phyloP scores from a whole-genome alignment of 2,329 filamentous ascomycete species.

The Fusarium floridanum region DNA sequence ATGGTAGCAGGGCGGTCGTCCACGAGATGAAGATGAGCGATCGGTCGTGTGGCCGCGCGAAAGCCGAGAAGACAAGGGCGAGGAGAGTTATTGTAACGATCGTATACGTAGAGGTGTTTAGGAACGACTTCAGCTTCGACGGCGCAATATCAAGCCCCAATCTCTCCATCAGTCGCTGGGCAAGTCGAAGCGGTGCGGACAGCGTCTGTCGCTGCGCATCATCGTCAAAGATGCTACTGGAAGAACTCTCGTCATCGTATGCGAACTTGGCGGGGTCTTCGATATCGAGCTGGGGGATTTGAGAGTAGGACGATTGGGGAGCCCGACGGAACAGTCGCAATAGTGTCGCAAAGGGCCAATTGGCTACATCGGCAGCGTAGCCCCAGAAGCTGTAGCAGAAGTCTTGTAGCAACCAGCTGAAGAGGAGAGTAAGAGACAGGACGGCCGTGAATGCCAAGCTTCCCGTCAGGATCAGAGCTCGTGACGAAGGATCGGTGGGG shows the following conservation, averaged over 20 bases:
- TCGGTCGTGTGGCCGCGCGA: constrained; percentile 46
- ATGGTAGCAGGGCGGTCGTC: constrained; percentile 50
- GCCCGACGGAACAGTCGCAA: constrained; percentile 16
- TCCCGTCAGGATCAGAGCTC: constrained; percentile 49
- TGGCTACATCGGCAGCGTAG: constrained; percentile 44
- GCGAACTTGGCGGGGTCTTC: constrained; percentile 19
- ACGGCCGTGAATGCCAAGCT: constrained; percentile 45
- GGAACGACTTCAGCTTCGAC: neutral
- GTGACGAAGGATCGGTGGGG: constrained; percentile 48
- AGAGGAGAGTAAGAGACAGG: constrained; percentile 22
- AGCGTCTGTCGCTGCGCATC: neutral
- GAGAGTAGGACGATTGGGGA: constrained; percentile 23
- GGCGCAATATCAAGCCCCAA: neutral
- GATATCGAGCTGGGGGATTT: constrained; percentile 44
- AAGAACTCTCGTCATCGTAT: neutral
- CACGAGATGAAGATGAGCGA: constrained; percentile 53
- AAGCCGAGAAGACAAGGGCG: constrained; percentile 35
- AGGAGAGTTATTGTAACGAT: constrained; percentile 11
- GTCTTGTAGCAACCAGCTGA: constrained; percentile 46
- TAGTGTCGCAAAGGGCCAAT: constrained; percentile 39
- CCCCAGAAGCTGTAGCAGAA: constrained; percentile 33
- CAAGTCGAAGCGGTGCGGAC: neutral
- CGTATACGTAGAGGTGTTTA: constrained; percentile 3
- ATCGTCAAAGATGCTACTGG: neutral
- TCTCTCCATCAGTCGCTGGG: neutral